Base-by-base conservation (phyloP, 2,329 filamentous ascomycete genomes). In the Colletotrichum orbiculare region DNA sequence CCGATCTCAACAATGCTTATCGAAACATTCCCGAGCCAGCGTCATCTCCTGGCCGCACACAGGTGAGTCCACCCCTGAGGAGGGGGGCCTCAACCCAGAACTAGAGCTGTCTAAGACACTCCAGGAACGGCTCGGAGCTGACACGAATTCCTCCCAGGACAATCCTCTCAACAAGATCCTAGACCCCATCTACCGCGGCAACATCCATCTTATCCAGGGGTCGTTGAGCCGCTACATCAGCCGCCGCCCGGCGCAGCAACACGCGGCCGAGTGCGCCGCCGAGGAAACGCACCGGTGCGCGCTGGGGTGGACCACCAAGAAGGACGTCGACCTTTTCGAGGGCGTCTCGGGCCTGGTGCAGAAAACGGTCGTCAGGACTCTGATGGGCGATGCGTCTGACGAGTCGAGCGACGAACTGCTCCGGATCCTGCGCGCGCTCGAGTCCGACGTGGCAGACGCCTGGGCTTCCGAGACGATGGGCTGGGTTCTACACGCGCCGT, bases 321-420 rank as follows among this genome's bases (percentile, higher is more conserved):
- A 25, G 2, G 47, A 63, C 41, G 43, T 67, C 17, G 55, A 54
- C 17, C 54, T 69, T 2, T 71, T 69, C 53, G 60, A 63, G 1
- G 50, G 60, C 2, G 43, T 68, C 1, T 66, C 68, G 7, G 52
- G 56, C 8, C 37, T 71, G 35, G 45, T 59, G n/a, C 67, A 68
- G 55, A 66, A 68, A 1, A 60, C 60, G 42, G 46, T 60, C 10
- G 64, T 69, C 6, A 60, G 61, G 4, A 59, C 54, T 1, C 37
- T 70, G 17, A 66, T 70, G 66, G 69, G 69, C 46, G 58, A 68
- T 9, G 69, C 70, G 66, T 71, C 69, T 54, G 69, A 66, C 53
- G 25, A 45, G 4, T 46, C 66, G 39, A 56, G 47, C 35, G 39
- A 34, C 1, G 69, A 71, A 50, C 60, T 70, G 11, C 52, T 66